phyloP scores from a whole-genome alignment of 2,329 filamentous ascomycete genomes.

The Beauveria varroae region DNA sequence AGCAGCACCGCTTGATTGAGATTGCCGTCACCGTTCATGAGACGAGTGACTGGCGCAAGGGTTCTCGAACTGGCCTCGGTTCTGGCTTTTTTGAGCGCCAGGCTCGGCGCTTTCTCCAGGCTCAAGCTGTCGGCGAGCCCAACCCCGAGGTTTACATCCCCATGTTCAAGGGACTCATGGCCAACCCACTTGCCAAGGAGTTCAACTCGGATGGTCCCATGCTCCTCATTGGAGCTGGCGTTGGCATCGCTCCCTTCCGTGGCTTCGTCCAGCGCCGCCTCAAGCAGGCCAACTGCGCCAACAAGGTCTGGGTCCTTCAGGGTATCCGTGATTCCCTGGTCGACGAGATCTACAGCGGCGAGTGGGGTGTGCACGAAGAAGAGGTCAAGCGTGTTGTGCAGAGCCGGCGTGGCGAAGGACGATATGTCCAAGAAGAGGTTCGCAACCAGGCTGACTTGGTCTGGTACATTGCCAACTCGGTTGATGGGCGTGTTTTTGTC shows the following conservation, averaged over 20 bases:
- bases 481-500: conserved; percentile 95
- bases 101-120: conserved; percentile 63
- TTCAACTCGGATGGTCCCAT: conserved; percentile 94
- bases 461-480: conserved; percentile 92
- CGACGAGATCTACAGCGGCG: conserved; percentile 93
- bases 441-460: conserved; percentile 87
- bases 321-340: conserved; percentile 89
- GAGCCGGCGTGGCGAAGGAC: conserved; percentile 66
- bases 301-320: conserved; percentile 96
- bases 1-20: conserved; percentile 76
- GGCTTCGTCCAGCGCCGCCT: conserved; percentile 93
- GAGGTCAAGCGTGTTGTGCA: conserved; percentile 78
- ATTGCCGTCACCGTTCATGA: conserved; percentile 97
- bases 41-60: conserved; percentile 66
- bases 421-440: conserved; percentile 96
- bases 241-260: conserved; percentile 94
- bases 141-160: conserved; percentile 66
- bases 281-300: conserved; percentile 91
- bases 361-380: conserved; percentile 89
- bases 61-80: conserved; percentile 72
- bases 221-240: conserved; percentile 93
- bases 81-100: conserved; percentile 91
- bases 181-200: conserved; percentile 85
- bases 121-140: conserved; percentile 52
- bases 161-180: conserved; percentile 98